A percentile compares a stretch with the other conserved stretches of the same genome.
Conservation (phyloP, 129 eudicot genomes). For the Apium graveolens region DNA sequence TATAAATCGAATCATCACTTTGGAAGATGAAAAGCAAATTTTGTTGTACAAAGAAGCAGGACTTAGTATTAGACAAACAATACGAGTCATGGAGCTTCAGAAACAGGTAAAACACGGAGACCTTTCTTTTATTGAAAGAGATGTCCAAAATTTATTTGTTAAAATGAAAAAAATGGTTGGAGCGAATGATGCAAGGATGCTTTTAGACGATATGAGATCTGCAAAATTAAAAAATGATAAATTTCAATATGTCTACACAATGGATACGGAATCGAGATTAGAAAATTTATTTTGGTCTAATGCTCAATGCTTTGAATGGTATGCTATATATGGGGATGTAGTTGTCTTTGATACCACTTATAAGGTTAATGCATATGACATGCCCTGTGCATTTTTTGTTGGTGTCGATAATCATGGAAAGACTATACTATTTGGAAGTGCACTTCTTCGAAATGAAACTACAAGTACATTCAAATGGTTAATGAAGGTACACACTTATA, state of each 20-base stretch:
- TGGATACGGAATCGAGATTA: no score
- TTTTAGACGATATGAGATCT: not conserved
- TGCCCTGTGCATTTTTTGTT: no score
- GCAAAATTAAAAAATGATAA: no score
- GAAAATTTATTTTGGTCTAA: no score
- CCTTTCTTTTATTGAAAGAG: not conserved
- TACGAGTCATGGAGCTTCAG: not conserved
- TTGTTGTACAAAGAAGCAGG: not conserved
- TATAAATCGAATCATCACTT: not conserved
- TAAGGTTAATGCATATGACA: not conserved
- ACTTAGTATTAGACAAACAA: no score
- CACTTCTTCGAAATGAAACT: not conserved
- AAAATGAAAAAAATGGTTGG: not conserved
- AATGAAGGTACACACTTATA: no score
- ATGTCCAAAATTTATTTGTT: no score
- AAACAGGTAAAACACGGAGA: not conserved
- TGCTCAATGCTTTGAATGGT: no score
- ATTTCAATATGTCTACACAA: no score
- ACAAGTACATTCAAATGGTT: not conserved
- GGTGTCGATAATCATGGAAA: no score
- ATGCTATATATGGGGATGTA: not conserved
- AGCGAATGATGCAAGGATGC: not conserved
- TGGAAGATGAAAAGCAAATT: no score
- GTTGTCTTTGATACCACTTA: no score
- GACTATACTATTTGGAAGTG: not conserved